Conservation (phyloP, 2,329 filamentous ascomycete genomes). For the Stagonosporopsis vannaccii region DNA sequence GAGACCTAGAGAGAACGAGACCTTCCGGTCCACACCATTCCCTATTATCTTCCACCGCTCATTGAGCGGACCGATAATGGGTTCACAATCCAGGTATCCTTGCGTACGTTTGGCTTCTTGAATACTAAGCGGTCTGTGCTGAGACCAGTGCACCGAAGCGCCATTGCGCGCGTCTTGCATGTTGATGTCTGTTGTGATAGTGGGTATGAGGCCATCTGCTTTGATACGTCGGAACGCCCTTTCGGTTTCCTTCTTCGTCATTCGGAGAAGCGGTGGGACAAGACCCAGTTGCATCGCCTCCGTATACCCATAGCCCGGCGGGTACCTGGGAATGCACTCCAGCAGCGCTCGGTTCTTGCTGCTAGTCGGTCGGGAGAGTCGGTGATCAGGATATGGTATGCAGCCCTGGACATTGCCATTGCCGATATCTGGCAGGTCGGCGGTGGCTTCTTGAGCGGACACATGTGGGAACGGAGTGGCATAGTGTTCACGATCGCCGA, state of each 20-base stretch:
- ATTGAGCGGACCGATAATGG: constrained; percentile 65
- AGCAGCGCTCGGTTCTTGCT: constrained; percentile 57
- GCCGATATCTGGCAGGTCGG: constrained; percentile 68
- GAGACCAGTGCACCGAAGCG: constrained; percentile 68
- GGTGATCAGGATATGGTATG: constrained; percentile 72
- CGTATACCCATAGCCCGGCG: constrained; percentile 39
- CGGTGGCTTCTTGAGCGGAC: constrained; percentile 61
- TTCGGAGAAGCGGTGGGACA: constrained; percentile 35
- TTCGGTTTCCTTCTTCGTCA: constrained; percentile 27
- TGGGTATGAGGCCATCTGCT: constrained; percentile 64
- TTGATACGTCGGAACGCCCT: constrained; percentile 61
- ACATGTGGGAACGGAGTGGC: constrained; percentile 68
- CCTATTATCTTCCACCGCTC: constrained; percentile 74
- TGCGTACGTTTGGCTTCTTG: constrained; percentile 74
- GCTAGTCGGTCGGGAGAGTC: constrained; percentile 45
- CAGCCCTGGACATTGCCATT: constrained; percentile 70
- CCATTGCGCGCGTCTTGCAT: constrained; percentile 65
- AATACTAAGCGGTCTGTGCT: constrained; percentile 68
- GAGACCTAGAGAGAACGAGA: constrained; percentile 72
- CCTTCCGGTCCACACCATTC: constrained; percentile 76
- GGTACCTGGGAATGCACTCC: constrained; percentile 65
- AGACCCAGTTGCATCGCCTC: constrained; percentile 48
- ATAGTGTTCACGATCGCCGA: constrained; percentile 60
- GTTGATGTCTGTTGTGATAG: constrained; percentile 64
- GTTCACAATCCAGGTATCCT: constrained; percentile 73